phyloP scores from a whole-genome alignment of 1,284 basidiomycete species.

The Anthracocystis walkeri region DNA sequence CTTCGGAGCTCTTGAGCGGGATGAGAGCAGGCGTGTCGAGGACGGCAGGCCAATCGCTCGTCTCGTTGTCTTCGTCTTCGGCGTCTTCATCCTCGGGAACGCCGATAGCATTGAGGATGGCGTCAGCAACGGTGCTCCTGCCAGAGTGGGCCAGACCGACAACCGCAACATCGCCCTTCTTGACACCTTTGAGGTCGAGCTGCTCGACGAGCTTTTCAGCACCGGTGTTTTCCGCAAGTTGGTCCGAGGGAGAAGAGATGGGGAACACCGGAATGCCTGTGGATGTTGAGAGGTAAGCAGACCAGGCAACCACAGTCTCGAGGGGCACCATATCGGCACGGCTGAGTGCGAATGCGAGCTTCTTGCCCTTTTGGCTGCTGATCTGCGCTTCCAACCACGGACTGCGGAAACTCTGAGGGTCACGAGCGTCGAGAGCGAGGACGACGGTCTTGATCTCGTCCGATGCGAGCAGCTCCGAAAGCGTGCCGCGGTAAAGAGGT shows the following conservation, averaged over 20 bases:
- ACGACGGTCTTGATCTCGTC: slow-evolving; percentile 55
- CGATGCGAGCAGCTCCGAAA: slow-evolving; percentile 38
- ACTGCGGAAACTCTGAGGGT: slow-evolving; percentile 59
- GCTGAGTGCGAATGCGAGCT: slow-evolving; percentile 49
- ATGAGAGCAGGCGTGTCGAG: slow-evolving; percentile 62
- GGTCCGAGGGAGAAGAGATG: slow-evolving; percentile 41
- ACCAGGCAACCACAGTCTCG: slow-evolving; percentile 59
- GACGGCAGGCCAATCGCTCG: slow-evolving; percentile 52
- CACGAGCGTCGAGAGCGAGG: slow-evolving; percentile 59
- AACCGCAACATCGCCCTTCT: slow-evolving; percentile 48
- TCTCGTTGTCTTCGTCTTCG: slow-evolving; percentile 40
- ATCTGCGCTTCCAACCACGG: slow-evolving; percentile 54
- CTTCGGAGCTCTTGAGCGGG: slow-evolving; percentile 37
- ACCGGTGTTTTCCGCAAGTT: slow-evolving; percentile 35
- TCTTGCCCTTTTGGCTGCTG: slow-evolving; percentile 30
- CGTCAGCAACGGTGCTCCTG: slow-evolving; percentile 54
- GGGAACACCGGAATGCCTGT: slow-evolving; percentile 51
- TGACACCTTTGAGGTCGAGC: slow-evolving; percentile 41
- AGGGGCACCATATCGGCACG: slow-evolving; percentile 62
- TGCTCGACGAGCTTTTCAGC: slow-evolving; percentile 51
- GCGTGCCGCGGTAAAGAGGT: slow-evolving; percentile 41
- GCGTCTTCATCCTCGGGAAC: slow-evolving; percentile 39
- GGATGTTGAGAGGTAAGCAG: slow-evolving; percentile 38
- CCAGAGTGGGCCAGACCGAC: slow-evolving; percentile 60
- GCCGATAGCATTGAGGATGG: slow-evolving; percentile 53